Evolutionary conservation across 2,329 filamentous ascomycete genomes (phyloP).

Genomic region (Torrubiella hemipterigena): DNA sequence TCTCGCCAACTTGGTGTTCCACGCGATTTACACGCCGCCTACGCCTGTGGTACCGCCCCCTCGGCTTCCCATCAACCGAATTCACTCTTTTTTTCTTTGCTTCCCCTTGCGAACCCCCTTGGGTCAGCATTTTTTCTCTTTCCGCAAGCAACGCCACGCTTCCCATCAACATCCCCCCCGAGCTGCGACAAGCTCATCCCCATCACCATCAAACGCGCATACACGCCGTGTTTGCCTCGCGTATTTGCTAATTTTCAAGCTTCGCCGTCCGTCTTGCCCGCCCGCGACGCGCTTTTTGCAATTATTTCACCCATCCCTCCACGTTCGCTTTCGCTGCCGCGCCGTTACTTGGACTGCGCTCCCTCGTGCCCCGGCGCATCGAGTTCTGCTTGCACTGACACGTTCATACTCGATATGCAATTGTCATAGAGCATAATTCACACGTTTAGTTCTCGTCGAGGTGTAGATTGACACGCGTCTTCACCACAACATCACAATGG

Average conservation of each 20-base stretch:
- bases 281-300: constrained; percentile 1
- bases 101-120: constrained; percentile 15
- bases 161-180: constrained; percentile 7
- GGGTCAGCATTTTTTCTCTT: constrained; percentile 10
- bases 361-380: no score
- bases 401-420: constrained; percentile 29
- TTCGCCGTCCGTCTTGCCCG: neutral
- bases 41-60: constrained; percentile 26
- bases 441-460: constrained; percentile 12
- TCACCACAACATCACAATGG: constrained; percentile 44
- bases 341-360: no score
- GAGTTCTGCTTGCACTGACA: no score
- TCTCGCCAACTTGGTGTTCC: constrained; percentile 38
- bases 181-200: constrained; percentile 4
- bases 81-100: constrained; percentile 30
- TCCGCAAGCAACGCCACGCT: constrained; percentile 3
- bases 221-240: constrained; percentile 4
- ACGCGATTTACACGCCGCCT: constrained; percentile 41
- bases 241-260: neutral
- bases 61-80: constrained; percentile 26
- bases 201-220: constrained; percentile 3
- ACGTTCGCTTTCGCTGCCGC: constrained; percentile 3
- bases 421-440: constrained; percentile 15
- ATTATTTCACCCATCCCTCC: constrained; percentile 3
- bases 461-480: constrained; percentile 11